Percentiles rank a stretch among this genome's conserved stretches.
phyloP scores from a whole-genome alignment of 2,329 filamentous ascomycete genomes.

The Lojkania enalia region DNA sequence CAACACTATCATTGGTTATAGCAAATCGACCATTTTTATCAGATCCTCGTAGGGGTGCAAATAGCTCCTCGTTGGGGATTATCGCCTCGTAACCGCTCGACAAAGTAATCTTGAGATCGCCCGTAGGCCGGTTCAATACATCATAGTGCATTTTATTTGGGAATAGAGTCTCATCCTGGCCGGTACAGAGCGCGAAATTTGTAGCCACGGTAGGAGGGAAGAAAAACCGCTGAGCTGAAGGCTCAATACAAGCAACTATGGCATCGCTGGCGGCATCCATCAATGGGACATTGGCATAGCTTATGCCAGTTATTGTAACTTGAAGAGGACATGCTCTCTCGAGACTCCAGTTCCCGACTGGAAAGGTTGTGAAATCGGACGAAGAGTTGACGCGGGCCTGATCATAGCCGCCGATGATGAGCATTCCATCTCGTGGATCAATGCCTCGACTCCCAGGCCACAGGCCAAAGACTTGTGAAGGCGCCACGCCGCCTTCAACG shows the following conservation, averaged over 20 bases:
- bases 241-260: too few species aligned
- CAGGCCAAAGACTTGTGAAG: slow-evolving; percentile 15
- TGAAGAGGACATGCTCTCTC: slow-evolving; percentile 11
- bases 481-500: slow-evolving; percentile 12
- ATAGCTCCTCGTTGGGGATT: slow-evolving; percentile 14
- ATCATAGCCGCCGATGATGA: slow-evolving; percentile 18
- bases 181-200: too few species aligned
- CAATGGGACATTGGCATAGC: too few species aligned
- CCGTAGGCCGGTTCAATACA: too few species aligned
- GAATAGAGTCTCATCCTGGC: too few species aligned
- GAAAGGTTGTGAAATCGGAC: slow-evolving; percentile 10
- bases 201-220: too few species aligned
- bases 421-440: slow-evolving; percentile 12
- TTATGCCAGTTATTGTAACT: too few species aligned
- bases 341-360: slow-evolving; percentile 13
- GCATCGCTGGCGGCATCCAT: too few species aligned
- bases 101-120: slow-evolving; percentile 10
- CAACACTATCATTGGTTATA: slow-evolving; percentile 12
- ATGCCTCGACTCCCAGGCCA: slow-evolving; percentile 14
- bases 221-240: too few species aligned
- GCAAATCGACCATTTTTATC: slow-evolving; percentile 15
- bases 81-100: slow-evolving; percentile 11
- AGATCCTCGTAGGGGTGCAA: slow-evolving; percentile 14
- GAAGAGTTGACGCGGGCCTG: slow-evolving; percentile 7
- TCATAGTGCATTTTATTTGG: too few species aligned